Evolutionary conservation across 257 asterid genomes (phyloP), one percentile per base, ranked within the genome.

Genomic region (Solanum neorickii): DNA sequence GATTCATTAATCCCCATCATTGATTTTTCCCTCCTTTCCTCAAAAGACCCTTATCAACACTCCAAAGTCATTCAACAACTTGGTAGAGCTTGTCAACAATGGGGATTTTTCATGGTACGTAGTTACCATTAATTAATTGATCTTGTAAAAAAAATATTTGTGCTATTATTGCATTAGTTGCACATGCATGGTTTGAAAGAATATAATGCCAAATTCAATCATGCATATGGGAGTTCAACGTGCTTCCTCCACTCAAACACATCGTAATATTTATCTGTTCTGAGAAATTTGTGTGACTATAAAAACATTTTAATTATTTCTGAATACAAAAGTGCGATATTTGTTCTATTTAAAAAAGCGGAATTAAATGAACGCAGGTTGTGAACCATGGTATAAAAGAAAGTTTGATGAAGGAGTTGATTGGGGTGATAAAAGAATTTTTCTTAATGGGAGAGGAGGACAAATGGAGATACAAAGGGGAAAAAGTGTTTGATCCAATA

Each of bases 351-450:
- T 37, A 0, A 37, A 37, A 37, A 37, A 37, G 39, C 39, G 39
- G 9, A 49, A 49, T 49, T 15, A 31, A 21, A 16, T 39, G 83
- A 76, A 13, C 41, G 84, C 86, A 95, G 98, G 89, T 94, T 14
- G 92, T 96, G 52, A 93, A 96, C 90, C 99, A 96, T 89, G 98
- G 98, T 1, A 90, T 96, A 84, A 91, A 92, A 37, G 95, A 96
- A 62, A 82, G 69, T 25, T 46, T 93, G 88, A 89, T 91, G 89
- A 83, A 80, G 59, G 92, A 76, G 20, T 49, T 95, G 89, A 52
- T 93, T 4, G 91, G 93, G 5, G 94, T 87, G 25, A n/a, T 27
- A 5, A 46, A 85, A 5, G 96, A 93, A 27, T 96, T 96, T 25
- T 96, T 96, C 89, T 49, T 91, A 83, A 87, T 96, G 87, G 15